Conservation (phyloP, 331 rosid genomes). For the Spiraea crenata region DNA sequence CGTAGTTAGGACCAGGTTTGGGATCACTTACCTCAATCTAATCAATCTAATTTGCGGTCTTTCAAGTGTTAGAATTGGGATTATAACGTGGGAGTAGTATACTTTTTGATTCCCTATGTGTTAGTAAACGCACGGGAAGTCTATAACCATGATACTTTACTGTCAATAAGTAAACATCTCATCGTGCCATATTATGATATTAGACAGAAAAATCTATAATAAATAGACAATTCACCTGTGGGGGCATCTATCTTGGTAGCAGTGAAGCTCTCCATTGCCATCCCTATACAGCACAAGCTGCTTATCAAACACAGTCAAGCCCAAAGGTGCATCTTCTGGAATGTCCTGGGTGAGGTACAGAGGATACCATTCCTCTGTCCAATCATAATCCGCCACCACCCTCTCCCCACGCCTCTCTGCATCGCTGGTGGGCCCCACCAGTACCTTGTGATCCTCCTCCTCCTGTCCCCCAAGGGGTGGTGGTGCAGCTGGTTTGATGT, state of each 20-base stretch:
- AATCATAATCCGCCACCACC: slow-evolving; percentile 61
- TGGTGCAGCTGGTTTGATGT: slow-evolving; percentile 26
- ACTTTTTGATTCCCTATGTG: too few species aligned
- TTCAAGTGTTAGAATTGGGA: too few species aligned
- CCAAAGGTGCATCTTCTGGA: slow-evolving; percentile 87
- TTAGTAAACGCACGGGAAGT: too few species aligned
- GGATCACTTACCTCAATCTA: too few species aligned
- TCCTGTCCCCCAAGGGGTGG: slow-evolving; percentile 38
- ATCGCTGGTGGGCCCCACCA: slow-evolving; percentile 48
- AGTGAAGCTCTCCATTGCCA: slow-evolving; percentile 52
- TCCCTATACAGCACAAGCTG: slow-evolving; percentile 70
- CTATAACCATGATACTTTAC: too few species aligned
- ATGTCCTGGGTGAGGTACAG: slow-evolving; percentile 64
- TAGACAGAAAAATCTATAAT: background rate
- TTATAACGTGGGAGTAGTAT: too few species aligned
- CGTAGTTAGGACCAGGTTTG: too few species aligned
- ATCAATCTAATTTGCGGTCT: too few species aligned
- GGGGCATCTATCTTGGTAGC: slow-evolving; percentile 88
- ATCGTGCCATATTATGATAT: too few species aligned
- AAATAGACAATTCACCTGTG: slow-evolving; percentile 51
- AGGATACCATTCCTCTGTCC: slow-evolving; percentile 97
- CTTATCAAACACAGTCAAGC: slow-evolving; percentile 69
- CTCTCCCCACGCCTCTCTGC: slow-evolving; percentile 43
- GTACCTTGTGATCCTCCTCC: slow-evolving; percentile 40
- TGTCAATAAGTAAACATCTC: too few species aligned